These are phyloP conservation scores for Ophiostoma australiae DNA, from an alignment of 2,329 filamentous ascomycete genomes.

Conservation along the genomic window DNA sequence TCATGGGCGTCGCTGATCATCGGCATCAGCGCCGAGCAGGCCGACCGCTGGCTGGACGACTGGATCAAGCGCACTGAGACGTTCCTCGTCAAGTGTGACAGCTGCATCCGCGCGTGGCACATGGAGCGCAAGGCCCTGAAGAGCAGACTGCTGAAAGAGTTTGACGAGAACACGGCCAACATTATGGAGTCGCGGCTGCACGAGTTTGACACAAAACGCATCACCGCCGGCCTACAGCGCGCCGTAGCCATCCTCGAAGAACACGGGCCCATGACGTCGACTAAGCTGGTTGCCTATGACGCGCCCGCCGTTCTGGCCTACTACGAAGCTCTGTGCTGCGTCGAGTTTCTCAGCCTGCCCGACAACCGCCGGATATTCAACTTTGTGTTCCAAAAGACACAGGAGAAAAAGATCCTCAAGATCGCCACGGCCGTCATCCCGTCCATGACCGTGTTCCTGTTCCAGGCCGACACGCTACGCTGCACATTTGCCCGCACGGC, in stretches of 20 bases:
- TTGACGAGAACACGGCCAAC: constrained; percentile 40
- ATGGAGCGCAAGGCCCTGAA: constrained; percentile 60
- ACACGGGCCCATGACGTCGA: constrained; percentile 45
- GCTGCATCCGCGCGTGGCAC: constrained; percentile 71
- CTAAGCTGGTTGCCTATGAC: constrained; percentile 44
- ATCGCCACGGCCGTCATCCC: constrained; percentile 68
- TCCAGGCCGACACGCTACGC: constrained; percentile 62
- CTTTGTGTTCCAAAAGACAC: constrained; percentile 73
- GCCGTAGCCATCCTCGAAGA: constrained; percentile 46
- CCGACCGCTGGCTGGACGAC: constrained; percentile 54
- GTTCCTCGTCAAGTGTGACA: constrained; percentile 59
- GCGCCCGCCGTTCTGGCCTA: constrained; percentile 68
- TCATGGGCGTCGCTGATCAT: constrained; percentile 65
- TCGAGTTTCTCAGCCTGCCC: constrained; percentile 63
- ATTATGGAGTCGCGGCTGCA: constrained; percentile 41
- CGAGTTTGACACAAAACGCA: constrained; percentile 36
- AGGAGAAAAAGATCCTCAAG: constrained; percentile 72
- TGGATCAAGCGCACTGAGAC: constrained; percentile 55
- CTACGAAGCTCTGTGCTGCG: constrained; percentile 83
- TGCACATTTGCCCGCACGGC: constrained; percentile 63
- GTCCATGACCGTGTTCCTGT: constrained; percentile 79
- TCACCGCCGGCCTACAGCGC: constrained; percentile 41
- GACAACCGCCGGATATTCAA: constrained; percentile 62
- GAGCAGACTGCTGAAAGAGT: constrained; percentile 55
- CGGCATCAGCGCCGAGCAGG: constrained; percentile 58